phyloP scores from a whole-genome alignment of 257 asterid genomes.

The Nicotiana obtusifolia region DNA sequence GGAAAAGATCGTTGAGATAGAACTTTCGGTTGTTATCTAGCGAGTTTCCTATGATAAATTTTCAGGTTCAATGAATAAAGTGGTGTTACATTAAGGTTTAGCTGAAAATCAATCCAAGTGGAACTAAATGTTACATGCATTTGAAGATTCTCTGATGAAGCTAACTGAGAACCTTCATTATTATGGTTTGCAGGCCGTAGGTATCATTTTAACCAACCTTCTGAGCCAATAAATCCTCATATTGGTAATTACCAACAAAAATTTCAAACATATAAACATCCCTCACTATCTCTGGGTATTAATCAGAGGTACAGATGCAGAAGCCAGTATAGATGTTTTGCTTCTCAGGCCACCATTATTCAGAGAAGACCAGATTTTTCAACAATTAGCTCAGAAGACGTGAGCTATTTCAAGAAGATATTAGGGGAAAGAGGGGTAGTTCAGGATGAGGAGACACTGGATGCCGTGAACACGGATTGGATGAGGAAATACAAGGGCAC shows the following conservation, averaged over 20 bases:
- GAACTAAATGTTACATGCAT: not conserved
- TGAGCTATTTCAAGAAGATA: slow-evolving; percentile 62
- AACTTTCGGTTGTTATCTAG: not conserved
- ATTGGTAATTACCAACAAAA: slow-evolving; percentile 15
- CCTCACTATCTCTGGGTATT: slow-evolving; percentile 14
- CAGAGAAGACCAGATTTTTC: slow-evolving; percentile 57
- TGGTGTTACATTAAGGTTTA: not conserved
- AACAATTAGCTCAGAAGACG: slow-evolving; percentile 52
- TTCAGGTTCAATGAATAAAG: not conserved
- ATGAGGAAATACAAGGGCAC: slow-evolving; percentile 81
- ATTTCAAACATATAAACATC: slow-evolving; percentile 4
- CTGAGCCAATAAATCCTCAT: slow-evolving; percentile 21
- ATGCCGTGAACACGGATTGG: slow-evolving; percentile 91
- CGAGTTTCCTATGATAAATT: not conserved
- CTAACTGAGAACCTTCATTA: not conserved
- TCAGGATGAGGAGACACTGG: slow-evolving; percentile 68
- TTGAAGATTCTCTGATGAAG: not conserved
- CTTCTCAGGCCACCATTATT: slow-evolving; percentile 43
- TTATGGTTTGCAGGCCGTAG: slow-evolving; percentile 32
- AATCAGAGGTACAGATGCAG: slow-evolving; percentile 21
- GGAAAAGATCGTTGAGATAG: not conserved
- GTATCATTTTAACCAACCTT: slow-evolving; percentile 8
- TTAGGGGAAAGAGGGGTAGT: slow-evolving; percentile 82
- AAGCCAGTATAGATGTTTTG: slow-evolving; percentile 34
- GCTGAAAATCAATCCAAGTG: not conserved